phyloP scores from a whole-genome alignment of 2,329 filamentous ascomycete genomes.

The Botryotinia calthae region DNA sequence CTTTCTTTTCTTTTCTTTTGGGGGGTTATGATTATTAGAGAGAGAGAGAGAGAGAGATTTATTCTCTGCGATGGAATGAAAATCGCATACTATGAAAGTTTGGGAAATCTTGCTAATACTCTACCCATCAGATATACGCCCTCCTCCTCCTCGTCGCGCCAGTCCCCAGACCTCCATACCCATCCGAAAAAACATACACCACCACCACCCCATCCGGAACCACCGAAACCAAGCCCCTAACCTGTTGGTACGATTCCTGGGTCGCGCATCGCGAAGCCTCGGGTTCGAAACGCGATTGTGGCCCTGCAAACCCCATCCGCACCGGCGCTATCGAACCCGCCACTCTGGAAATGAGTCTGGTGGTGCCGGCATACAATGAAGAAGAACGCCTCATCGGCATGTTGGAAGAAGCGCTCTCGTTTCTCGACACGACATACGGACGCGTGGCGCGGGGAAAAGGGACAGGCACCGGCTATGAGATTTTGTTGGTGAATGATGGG shows the following conservation, averaged over 20 bases:
- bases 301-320: slow-evolving; percentile 29
- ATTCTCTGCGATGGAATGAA: not conserved
- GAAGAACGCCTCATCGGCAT: slow-evolving; percentile 78
- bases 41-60: not conserved
- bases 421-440: slow-evolving; percentile 76
- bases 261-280: slow-evolving; percentile 57
- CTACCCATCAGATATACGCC: slow-evolving; percentile 56
- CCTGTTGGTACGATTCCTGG: slow-evolving; percentile 85
- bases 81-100: not conserved
- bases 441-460: slow-evolving; percentile 41
- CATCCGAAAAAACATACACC: slow-evolving; percentile 81
- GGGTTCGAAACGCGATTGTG: slow-evolving; percentile 32
- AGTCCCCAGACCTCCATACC: slow-evolving; percentile 68
- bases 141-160: slow-evolving; percentile 75
- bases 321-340: slow-evolving; percentile 66
- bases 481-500: slow-evolving; percentile 87
- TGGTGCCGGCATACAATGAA: slow-evolving; percentile 96
- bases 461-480: slow-evolving; percentile 66
- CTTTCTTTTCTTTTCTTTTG: not conserved
- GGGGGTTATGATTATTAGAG: not conserved
- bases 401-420: slow-evolving; percentile 85
- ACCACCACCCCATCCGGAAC: slow-evolving; percentile 68
- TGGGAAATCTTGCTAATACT: not conserved
- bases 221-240: slow-evolving; percentile 56
- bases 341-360: slow-evolving; percentile 83